Evolutionary conservation across 305 asterid genomes (phyloP).

Genomic region (Fraxinus xanthoxyloides): DNA sequence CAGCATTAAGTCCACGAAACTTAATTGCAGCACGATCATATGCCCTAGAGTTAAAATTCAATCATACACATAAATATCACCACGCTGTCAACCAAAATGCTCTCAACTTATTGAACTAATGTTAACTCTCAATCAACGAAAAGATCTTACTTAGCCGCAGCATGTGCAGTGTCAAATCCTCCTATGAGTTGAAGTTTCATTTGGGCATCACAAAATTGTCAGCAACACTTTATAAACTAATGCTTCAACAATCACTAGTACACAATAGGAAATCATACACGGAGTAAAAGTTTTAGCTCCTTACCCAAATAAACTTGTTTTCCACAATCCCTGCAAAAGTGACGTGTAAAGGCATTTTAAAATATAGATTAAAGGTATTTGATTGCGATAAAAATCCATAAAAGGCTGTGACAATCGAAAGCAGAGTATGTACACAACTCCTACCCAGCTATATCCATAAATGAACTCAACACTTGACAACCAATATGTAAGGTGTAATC

Average conservation of each 20-base stretch:
- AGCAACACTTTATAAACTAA: constrained; percentile 13
- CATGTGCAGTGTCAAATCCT: constrained; percentile 94
- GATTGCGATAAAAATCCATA: neutral
- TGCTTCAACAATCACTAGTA: constrained; percentile 11
- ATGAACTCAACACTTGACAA: neutral
- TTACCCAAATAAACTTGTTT: constrained; percentile 93
- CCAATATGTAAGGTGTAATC: neutral
- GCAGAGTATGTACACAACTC: neutral
- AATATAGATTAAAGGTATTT: neutral
- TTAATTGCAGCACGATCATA: constrained; percentile 94
- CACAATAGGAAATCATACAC: neutral
- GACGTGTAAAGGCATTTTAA: constrained; percentile 22
- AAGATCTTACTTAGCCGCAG: constrained; percentile 80
- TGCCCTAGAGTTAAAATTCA: constrained; percentile 51
- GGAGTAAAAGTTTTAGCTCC: constrained; percentile 9
- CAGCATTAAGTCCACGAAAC: constrained; percentile 91
- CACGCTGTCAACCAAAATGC: constrained; percentile 6
- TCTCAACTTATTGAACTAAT: constrained; percentile 16
- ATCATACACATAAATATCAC: neutral
- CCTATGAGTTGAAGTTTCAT: constrained; percentile 39
- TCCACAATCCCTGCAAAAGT: constrained; percentile 85
- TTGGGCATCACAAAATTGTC: constrained; percentile 23
- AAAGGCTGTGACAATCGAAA: neutral
- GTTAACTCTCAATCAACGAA: constrained; percentile 16
- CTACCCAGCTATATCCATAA: neutral